Conservation (phyloP, 2,329 filamentous ascomycete species). For the Aschersonia sp. region DNA sequence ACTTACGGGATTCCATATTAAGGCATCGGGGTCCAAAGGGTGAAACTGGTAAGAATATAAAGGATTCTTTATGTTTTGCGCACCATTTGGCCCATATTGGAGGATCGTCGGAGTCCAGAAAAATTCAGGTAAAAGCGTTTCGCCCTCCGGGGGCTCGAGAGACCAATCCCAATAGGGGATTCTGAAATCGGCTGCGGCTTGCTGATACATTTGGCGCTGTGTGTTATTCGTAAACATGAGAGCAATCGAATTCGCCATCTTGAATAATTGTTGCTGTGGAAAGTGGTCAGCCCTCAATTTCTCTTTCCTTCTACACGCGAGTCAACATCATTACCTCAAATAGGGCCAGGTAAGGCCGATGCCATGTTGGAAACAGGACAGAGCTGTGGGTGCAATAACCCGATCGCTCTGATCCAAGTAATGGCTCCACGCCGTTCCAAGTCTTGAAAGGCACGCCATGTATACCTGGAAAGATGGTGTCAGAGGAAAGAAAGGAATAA, state of each 20-base stretch:
- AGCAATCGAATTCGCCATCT: constrained; percentile 27
- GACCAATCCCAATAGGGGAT: constrained; percentile 50
- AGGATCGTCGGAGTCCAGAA: constrained; percentile 34
- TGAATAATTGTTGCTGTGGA: constrained; percentile 20
- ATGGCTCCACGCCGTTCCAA: constrained; percentile 37
- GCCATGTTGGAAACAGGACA: constrained; percentile 68
- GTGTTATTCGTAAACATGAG: constrained; percentile 30
- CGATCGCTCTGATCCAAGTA: constrained; percentile 34
- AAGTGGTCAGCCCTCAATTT: constrained; percentile 5
- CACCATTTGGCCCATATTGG: constrained; percentile 40
- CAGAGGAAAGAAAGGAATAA: not conserved
- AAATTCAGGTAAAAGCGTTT: constrained; percentile 29
- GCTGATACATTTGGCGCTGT: constrained; percentile 32
- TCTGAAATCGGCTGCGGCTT: constrained; percentile 35
- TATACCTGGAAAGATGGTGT: constrained; percentile 39
- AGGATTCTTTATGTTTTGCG: constrained; percentile 44
- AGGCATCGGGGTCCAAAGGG: constrained; percentile 41
- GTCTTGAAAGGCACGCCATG: constrained; percentile 57
- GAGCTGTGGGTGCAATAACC: constrained; percentile 71
- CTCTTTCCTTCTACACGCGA: not conserved
- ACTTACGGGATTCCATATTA: constrained; percentile 46
- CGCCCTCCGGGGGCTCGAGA: constrained; percentile 27
- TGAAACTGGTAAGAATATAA: constrained; percentile 46
- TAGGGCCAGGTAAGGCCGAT: constrained; percentile 61
- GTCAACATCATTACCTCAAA: constrained; percentile 29